Evolutionary conservation across 2,329 filamentous ascomycete species (phyloP), one percentile per base, ranked within the genome.

Genomic region (Ophiostoma sp.): DNA sequence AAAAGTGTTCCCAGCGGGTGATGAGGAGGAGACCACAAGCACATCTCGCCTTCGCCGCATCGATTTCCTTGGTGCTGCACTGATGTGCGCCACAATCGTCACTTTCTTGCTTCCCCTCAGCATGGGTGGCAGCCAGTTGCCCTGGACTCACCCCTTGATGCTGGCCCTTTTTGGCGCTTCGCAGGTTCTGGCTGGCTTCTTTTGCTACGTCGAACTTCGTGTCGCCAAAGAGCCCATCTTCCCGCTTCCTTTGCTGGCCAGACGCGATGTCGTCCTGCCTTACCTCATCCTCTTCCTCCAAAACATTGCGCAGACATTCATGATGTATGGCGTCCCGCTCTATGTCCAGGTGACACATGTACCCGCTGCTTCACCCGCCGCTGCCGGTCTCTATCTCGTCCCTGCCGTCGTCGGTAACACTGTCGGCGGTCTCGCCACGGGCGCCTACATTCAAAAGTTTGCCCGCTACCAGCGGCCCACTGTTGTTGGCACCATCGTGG

Each of bases 401-500:
- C 87, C 87, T 0, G 84, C 87, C 0, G 86, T 88, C 2, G 78
- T 83, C 0, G 87, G 87, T 3, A 88, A 88, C 72, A 84, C 86
- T 0, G 71, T 84, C 8, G 86, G 85, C 1, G 85, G 85, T 0
- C 78, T 89, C 1, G 17, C 84, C 0, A 82, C 84, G 0, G 86
- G 86, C 0, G 76, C 77, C 4, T 82, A 81, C 36, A 86, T 87
- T 72, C 81, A 82, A 33, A 77, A 78, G n/a, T 86, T 83, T 0
- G 84, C 85, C 0, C 80, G 81, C 3, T 87, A 84, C 77, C 85
- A 86, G 72, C 73, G 79, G 0, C 77, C 84, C 0, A 80, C 84
- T 0, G 77, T 85, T 0, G 2, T n/a, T 82, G 0, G 81, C 83
- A 1, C 82, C 19, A 25, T 28, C 8, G 52, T 57, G 22, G 52